Evolutionary conservation across 202 grass and related monocot species (phyloP), one percentile per base, ranked within the genome.

Genomic region (Digitaria exilis): DNA sequence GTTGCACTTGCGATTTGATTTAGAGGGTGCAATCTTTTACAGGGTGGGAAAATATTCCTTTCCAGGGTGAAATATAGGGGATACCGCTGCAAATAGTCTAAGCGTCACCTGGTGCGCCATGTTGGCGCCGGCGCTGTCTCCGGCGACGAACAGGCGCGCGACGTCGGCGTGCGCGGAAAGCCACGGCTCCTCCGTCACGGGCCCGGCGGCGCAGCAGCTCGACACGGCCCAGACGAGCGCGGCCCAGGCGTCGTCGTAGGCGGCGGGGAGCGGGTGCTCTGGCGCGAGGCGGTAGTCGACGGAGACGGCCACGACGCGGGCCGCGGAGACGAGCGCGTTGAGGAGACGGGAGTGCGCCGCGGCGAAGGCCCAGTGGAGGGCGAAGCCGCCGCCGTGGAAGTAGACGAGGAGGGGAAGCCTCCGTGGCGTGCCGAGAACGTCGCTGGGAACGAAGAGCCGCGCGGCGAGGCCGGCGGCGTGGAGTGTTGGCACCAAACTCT

Each of bases 101-200:
- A 71, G 88, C 80, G 91, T 61, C 15, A 84, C 91, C 60, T 86
- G 59, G 85, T 93, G 94, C 1, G 84, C 86, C 35, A 91, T 88
- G 87, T 97, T 97, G 11, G 56, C 94, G 14, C 94, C 91, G 5
- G 94, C 91, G 80, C 94, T 93, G 63, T 91, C 88, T 2, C 94
- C 91, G 7, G 26, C 88, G 12, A 93, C 56, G 88, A 89, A 91
- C 4, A 93, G 34, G 0, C 78, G 63, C 6, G 32, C 9, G 49
- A 45, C 13, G 77, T 96, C 93, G 5, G 57, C 90, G 44, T 80
- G 84, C 2, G 78, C 50, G 9, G 78, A 46, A 60, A 93, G 69
- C 90, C 94, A 93, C 6, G 78, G 44, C 5, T 89, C 90, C 1
- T 3, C 56, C 83, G 12, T 14, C 39, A 5, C 31, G 19, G 85